Evolutionary conservation across 441 rosid genomes (phyloP), one percentile per base, ranked within the genome.

Genomic region (Melastoma candidum): DNA sequence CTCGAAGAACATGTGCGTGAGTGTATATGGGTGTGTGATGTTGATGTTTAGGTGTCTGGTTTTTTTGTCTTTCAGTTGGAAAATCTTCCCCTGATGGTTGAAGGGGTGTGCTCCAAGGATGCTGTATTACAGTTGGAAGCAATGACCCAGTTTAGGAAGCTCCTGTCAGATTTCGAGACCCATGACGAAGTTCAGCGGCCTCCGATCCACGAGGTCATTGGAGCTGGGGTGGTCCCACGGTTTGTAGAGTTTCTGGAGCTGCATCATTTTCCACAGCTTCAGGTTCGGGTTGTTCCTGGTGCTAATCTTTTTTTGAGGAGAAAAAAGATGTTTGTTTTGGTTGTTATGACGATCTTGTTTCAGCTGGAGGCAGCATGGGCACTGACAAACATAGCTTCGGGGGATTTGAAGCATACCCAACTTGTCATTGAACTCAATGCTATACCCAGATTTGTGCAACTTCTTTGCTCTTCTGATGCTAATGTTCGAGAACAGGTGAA

Each of bases 331-430:
- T 17, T 25, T 25, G 27, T 12, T 7, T 49, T 29, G n/a, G 4
- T 52, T 14, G 26, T 44, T 44, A 2, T 48, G 24, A 46, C 3
- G 25, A 26, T 47, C 11, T 47, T 7, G 48, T 41, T 27, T 58
- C 48, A 58, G 62, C 7, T 2, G 1, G 62, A 58, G 41, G 62
- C 62, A 24, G 53, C 54, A 7, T 56, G 59, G 59, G 50, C 59
- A 27, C 22, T 36, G 41, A 36, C 41, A 36, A 36, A 36, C 8
- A 36, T 36, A 2, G 41, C 41, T 36, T 36, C 41, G 8, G 41
- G 41, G 1, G 7, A 36, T 9, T 36, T 36, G 41, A 36, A 36
- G 7, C 41, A 36, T 4, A 36, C 41, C 8, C 41, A 36, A 9
- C 41, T 36, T 36, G 41, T 36, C 41, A 36, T 36, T 36, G 41